Percentiles rank a stretch among this genome's conserved stretches.
These are phyloP conservation scores for Cryptosporidium baileyi DNA, from an alignment of 169 alveolate species.

Conservation along the genomic window DNA sequence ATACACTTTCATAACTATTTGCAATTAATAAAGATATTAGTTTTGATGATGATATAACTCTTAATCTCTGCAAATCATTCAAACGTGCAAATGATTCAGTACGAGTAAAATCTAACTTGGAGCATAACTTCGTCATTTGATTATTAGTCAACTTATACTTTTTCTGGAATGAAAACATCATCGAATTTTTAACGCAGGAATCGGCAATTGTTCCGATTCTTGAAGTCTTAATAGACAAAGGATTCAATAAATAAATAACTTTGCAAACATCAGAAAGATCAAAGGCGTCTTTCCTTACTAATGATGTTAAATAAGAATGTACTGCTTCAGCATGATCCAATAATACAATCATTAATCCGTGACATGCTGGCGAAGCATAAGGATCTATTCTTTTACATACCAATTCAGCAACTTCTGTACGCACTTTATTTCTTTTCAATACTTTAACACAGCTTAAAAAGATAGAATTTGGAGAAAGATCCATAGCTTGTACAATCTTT, in stretches of 20 bases:
- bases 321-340: slow-evolving; percentile 35
- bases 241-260: slow-evolving; percentile 13
- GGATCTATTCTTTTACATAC: slow-evolving; percentile 59
- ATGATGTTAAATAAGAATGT: slow-evolving; percentile 26
- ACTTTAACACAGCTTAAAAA: slow-evolving; percentile 40
- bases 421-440: slow-evolving; percentile 14
- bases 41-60: slow-evolving; percentile 30
- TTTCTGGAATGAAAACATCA: slow-evolving; percentile 38
- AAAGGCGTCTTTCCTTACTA: slow-evolving; percentile 39
- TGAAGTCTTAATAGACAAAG: slow-evolving; percentile 4
- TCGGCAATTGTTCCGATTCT: slow-evolving; percentile 17
- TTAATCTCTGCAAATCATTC: background rate
- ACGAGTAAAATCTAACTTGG: slow-evolving; percentile 55
- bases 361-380: slow-evolving; percentile 63
- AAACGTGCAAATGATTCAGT: slow-evolving; percentile 56
- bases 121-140: slow-evolving; percentile 51
- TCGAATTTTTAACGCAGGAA: slow-evolving; percentile 6
- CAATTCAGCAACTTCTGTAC: slow-evolving; percentile 49
- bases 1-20: slow-evolving; percentile 24
- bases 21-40: slow-evolving; percentile 21
- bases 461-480: slow-evolving; percentile 30
- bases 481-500: background rate
- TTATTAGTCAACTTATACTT: slow-evolving; percentile 6
- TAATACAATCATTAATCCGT: slow-evolving; percentile 41
- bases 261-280: slow-evolving; percentile 56